These are phyloP conservation scores for Penicillium subrubescens DNA, from an alignment of 495 filamentous ascomycete species.

Conservation along the genomic window DNA sequence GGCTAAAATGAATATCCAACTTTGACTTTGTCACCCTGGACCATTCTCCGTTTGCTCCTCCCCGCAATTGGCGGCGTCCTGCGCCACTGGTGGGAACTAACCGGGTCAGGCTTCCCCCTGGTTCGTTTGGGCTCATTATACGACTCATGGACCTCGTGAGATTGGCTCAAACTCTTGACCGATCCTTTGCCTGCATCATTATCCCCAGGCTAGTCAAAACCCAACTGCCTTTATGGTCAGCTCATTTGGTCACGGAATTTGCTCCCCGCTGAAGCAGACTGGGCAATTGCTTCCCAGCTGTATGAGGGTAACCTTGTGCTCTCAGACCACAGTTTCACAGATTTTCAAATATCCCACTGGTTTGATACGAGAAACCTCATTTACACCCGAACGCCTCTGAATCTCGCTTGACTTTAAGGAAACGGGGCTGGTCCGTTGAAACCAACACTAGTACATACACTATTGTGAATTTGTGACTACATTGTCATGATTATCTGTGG, in stretches of 20 bases:
- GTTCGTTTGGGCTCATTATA: neutral
- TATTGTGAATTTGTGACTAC: neutral
- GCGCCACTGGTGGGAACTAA: neutral
- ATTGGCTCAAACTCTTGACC: neutral
- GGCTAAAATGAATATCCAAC: slow-evolving; percentile 11
- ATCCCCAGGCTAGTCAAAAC: neutral
- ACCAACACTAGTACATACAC: too few species aligned
- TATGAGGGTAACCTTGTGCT: neutral
- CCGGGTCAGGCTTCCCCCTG: neutral
- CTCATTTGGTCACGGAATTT: slow-evolving; percentile 15
- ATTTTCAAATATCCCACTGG: neutral
- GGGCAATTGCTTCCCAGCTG: neutral
- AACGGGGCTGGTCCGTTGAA: slow-evolving; percentile 7
- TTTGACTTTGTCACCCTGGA: neutral
- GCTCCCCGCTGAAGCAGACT: neutral
- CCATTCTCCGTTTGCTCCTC: neutral
- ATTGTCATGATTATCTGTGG: neutral
- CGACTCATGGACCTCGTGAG: neutral
- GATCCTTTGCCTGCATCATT: neutral
- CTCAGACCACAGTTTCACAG: neutral
- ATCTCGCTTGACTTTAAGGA: neutral
- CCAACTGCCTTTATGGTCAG: neutral
- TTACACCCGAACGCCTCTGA: neutral
- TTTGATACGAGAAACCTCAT: neutral
- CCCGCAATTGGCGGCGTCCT: slow-evolving; percentile 7